These are phyloP conservation scores for Mycena sp. DNA, from an alignment of 1,284 basidiomycete genomes.

Conservation along the genomic window DNA sequence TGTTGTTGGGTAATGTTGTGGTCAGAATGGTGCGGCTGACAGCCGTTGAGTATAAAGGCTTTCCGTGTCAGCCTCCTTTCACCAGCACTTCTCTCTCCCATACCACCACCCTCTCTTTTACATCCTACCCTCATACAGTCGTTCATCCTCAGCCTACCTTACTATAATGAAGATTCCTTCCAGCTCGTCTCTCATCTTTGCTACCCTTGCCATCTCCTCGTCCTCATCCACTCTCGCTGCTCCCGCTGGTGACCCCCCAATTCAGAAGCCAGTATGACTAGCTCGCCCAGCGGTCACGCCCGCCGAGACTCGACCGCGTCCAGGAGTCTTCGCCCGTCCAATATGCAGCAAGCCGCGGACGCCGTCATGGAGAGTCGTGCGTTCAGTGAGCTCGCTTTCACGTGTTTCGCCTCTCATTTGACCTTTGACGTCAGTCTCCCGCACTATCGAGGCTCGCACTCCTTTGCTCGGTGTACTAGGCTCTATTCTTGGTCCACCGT, in stretches of 20 bases:
- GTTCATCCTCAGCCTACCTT: constrained; percentile 22
- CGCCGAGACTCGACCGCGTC: constrained; percentile 18
- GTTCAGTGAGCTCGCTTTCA: background rate
- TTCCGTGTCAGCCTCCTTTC: constrained; percentile 8
- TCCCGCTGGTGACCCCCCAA: constrained; percentile 44
- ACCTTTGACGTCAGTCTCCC: no score
- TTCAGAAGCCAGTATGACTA: constrained; percentile 34
- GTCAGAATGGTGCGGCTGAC: background rate
- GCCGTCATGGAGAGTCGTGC: constrained; percentile 1
- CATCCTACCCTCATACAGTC: constrained; percentile 12
- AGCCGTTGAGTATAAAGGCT: constrained; percentile 15
- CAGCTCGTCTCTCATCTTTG: constrained; percentile 54
- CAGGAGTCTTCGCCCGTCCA: constrained; percentile 19
- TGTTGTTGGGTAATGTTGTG: constrained; percentile 11
- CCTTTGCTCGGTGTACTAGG: no score
- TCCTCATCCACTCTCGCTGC: constrained; percentile 54
- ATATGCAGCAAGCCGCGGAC: constrained; percentile 23
- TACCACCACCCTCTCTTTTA: constrained; percentile 30
- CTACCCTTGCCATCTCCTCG: constrained; percentile 55
- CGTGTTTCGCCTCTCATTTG: no score
- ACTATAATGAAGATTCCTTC: constrained; percentile 53
- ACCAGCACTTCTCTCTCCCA: constrained; percentile 15
- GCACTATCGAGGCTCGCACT: no score
- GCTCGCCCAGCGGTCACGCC: constrained; percentile 26
- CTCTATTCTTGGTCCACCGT: no score